Percentiles rank a stretch among this genome's conserved stretches.
Conservation (phyloP, 805 yeast genomes). For the Wickerhamiella bombiphila region DNA sequence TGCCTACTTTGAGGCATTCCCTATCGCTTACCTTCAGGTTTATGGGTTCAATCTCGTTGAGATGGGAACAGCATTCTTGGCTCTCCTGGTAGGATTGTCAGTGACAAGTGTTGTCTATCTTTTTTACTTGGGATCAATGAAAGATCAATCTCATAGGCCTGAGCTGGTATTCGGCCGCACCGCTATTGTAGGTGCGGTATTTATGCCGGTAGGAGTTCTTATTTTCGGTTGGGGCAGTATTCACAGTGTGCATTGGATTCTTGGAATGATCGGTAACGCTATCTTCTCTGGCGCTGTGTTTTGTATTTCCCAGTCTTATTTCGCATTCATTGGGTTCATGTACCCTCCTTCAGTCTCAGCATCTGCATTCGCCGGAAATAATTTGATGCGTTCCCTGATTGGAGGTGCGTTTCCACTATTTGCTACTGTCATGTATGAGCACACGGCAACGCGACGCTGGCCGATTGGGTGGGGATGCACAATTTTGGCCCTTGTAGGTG, state of each 20-base stretch:
- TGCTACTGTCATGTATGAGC: constrained; percentile 43
- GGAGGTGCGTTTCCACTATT: constrained; percentile 51
- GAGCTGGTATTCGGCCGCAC: constrained; percentile 15
- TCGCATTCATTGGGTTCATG: constrained; percentile 35
- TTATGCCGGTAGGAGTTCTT: constrained; percentile 38
- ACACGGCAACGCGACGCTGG: constrained; percentile 25
- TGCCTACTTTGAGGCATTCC: constrained; percentile 48
- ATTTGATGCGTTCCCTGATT: constrained; percentile 33
- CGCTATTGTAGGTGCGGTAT: constrained; percentile 29
- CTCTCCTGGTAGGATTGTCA: constrained; percentile 33
- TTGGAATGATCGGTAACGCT: constrained; percentile 32
- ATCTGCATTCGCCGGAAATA: constrained; percentile 46
- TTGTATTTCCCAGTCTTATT: constrained; percentile 36
- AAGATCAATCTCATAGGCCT: constrained; percentile 2
- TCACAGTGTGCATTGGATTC: constrained; percentile 35
- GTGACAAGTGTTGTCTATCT: constrained; percentile 22
- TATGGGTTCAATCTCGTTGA: constrained; percentile 36
- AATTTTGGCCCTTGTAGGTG: constrained; percentile 30
- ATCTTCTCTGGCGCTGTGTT: constrained; percentile 30
- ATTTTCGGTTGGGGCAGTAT: constrained; percentile 45
- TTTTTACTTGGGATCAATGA: constrained; percentile 3
- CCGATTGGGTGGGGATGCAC: constrained; percentile 51
- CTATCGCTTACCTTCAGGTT: constrained; percentile 35
- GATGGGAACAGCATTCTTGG: constrained; percentile 33
- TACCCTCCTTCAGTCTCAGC: constrained; percentile 38